These are phyloP conservation scores for Pistacia integerrima DNA, from an alignment of 345 rosid species.

Conservation along the genomic window DNA sequence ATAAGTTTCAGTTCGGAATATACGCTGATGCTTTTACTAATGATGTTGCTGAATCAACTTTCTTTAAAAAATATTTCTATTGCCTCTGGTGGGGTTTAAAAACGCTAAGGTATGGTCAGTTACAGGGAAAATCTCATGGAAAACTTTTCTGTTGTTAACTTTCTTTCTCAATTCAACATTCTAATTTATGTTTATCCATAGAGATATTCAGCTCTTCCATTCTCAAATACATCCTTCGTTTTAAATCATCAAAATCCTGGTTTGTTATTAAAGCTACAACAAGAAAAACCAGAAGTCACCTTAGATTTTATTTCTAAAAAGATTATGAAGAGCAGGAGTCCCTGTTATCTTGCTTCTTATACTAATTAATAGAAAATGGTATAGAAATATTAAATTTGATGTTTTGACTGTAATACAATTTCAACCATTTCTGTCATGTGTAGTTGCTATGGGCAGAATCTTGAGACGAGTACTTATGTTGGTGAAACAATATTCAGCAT, in stretches of 20 bases:
- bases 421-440: slow-evolving; percentile 18
- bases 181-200: too few species aligned
- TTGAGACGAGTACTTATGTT: slow-evolving; percentile 53
- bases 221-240: too few species aligned
- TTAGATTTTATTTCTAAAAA: background rate
- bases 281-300: background rate
- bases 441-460: slow-evolving; percentile 86
- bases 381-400: background rate
- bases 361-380: background rate
- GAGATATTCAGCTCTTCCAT: too few species aligned
- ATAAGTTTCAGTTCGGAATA: slow-evolving; percentile 66
- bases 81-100: slow-evolving; percentile 96
- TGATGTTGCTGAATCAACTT: slow-evolving; percentile 57
- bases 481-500: slow-evolving; percentile 69
- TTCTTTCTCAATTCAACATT: too few species aligned
- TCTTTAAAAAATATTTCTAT: slow-evolving; percentile 68
- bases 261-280: too few species aligned
- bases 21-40: slow-evolving; percentile 68
- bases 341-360: background rate
- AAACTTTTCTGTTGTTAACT: too few species aligned
- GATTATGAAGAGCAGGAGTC: background rate
- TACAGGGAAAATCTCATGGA: too few species aligned
- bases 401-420: slow-evolving; percentile 14
- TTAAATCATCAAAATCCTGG: too few species aligned
- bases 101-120: slow-evolving; percentile 49